These are phyloP conservation scores for Agarophyton chilense DNA, from an alignment of 23 red algal species.

Conservation along the genomic window DNA sequence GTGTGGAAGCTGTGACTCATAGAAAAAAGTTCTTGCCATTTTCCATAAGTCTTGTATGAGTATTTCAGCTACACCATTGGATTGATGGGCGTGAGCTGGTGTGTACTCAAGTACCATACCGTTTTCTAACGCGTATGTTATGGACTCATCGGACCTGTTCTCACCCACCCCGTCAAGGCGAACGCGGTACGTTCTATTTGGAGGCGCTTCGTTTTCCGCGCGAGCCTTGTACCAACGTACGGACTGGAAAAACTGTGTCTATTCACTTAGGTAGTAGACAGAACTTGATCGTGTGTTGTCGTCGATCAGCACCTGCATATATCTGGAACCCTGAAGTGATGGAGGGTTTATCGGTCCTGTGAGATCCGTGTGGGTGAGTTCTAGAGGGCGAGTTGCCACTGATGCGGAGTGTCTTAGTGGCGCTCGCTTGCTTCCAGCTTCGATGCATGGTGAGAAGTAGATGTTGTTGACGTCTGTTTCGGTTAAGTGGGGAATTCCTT, in stretches of 20 bases:
- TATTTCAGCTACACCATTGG: constrained; percentile 7
- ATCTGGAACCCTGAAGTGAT: not conserved
- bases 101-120: constrained; percentile 11
- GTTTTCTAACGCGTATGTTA: not conserved
- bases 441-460: not conserved
- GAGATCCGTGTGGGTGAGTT: constrained; percentile 10
- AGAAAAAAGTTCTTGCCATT: constrained; percentile 1
- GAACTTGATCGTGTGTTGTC: not conserved
- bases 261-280: not conserved
- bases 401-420: not conserved
- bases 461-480: not conserved
- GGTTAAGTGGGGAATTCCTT: not conserved
- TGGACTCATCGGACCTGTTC: not conserved
- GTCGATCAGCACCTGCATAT: constrained; percentile 12
- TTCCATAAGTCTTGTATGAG: constrained; percentile 26
- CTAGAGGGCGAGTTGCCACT: not conserved
- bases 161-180: constrained; percentile 5
- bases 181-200: not conserved
- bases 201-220: not conserved
- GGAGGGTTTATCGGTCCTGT: not conserved
- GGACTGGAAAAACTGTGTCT: not conserved
- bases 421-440: not conserved
- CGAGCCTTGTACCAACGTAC: constrained; percentile 28
- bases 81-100: constrained; percentile 7
- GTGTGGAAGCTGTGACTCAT: not conserved